Evolutionary conservation across 257 asterid genomes (phyloP).

Genomic region (Solanum gracilifrons): DNA sequence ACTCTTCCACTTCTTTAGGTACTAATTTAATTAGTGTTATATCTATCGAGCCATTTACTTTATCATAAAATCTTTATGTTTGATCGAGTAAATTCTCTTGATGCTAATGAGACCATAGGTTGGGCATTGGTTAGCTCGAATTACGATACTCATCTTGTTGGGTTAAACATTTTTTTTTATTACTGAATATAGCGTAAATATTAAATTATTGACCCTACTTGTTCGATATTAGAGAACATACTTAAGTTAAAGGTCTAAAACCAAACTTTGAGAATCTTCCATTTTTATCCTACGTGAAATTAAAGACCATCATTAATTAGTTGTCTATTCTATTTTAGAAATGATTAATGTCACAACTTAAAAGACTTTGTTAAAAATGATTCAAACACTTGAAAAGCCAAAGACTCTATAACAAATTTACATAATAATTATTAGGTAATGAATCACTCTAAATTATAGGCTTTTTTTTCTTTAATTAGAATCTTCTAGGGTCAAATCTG

Average conservation of each 20-base stretch:
- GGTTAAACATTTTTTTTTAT: background rate
- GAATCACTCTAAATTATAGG: background rate
- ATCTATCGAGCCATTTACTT: too few relatives aligned
- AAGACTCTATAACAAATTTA: background rate
- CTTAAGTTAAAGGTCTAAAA: background rate
- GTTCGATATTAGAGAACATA: background rate
- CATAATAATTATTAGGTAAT: background rate
- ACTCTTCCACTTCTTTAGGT: too few relatives aligned
- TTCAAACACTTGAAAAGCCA: background rate
- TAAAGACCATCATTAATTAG: background rate
- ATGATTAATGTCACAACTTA: background rate
- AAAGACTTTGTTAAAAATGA: background rate
- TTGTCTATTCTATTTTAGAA: background rate
- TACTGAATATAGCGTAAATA: background rate
- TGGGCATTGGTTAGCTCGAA: background rate
- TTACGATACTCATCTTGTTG: background rate
- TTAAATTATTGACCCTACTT: background rate
- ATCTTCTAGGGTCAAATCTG: background rate
- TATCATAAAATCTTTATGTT: background rate
- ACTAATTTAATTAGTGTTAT: too few relatives aligned
- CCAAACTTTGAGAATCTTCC: background rate
- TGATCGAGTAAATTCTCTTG: background rate
- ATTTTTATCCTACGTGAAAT: background rate
- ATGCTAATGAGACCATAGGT: background rate
- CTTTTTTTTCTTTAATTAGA: background rate